Evolutionary conservation across 345 rosid species (phyloP).

Genomic region (Salix dunnii): DNA sequence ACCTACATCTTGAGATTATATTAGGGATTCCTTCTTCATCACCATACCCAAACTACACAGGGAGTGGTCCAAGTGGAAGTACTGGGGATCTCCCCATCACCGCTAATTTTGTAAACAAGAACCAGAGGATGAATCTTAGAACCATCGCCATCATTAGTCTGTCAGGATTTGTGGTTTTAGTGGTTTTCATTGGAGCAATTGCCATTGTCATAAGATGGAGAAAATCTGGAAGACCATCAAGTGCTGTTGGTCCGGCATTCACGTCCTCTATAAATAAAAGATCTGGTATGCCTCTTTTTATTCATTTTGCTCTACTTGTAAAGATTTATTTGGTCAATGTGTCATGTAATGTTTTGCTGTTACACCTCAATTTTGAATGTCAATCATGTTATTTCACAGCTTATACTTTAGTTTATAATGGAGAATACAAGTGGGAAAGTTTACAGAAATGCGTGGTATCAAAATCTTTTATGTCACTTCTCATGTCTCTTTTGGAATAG

Average conservation of each 20-base stretch:
- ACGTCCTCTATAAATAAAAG: conserved; percentile 71
- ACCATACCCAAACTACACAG: conserved; percentile 49
- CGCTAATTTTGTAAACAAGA: conserved; percentile 59
- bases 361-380: neutral
- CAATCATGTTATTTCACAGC: neutral
- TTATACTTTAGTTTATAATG: neutral
- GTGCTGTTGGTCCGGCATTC: conserved; percentile 76
- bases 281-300: conserved; percentile 47
- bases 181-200: conserved; percentile 71
- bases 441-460: neutral
- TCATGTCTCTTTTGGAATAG: neutral
- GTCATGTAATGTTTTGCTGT: neutral
- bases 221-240: conserved; percentile 74
- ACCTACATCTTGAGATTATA: conserved; percentile 9
- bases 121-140: conserved; percentile 63
- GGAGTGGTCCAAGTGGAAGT: conserved; percentile 66
- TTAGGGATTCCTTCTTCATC: conserved; percentile 88
- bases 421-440: neutral
- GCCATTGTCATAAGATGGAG: conserved; percentile 69
- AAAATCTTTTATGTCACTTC: neutral
- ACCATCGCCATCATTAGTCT: conserved; percentile 66
- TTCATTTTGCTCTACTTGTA: neutral
- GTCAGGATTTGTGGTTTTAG: conserved; percentile 71
- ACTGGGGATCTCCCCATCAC: conserved; percentile 66
- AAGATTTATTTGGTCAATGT: neutral